A percentile compares a stretch with the other conserved stretches of the same genome.
phyloP scores from a whole-genome alignment of 2,329 filamentous ascomycete genomes.

The Beauveria caledonica region DNA sequence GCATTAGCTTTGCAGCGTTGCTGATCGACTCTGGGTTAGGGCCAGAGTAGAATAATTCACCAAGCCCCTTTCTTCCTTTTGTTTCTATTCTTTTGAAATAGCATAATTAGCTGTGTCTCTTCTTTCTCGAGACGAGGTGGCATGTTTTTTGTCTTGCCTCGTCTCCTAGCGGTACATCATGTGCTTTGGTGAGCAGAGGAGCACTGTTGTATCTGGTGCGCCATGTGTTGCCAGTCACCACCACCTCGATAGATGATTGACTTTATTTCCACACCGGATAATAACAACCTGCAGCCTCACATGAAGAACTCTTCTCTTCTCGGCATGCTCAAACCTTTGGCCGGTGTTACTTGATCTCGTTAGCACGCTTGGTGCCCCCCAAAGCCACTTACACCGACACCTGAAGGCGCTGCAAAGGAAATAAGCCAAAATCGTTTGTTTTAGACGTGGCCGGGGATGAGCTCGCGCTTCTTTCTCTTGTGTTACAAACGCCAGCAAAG shows the following conservation, averaged over 20 bases:
- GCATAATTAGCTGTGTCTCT: too few relatives aligned
- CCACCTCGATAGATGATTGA: not conserved
- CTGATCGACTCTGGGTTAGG: not conserved
- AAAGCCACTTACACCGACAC: not conserved
- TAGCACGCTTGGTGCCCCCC: not conserved
- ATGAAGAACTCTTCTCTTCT: not conserved
- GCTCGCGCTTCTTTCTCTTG: not conserved
- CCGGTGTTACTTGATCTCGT: too few relatives aligned
- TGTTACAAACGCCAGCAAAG: not conserved
- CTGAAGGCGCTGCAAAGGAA: not conserved
- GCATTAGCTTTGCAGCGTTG: slow-evolving; percentile 2
- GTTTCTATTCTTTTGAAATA: too few relatives aligned
- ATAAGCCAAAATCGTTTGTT: not conserved
- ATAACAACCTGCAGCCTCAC: not conserved
- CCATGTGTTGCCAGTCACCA: not conserved
- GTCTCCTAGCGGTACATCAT: not conserved
- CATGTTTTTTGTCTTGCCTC: not conserved
- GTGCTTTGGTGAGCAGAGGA: too few relatives aligned
- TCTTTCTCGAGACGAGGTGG: not conserved
- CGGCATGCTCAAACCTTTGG: not conserved
- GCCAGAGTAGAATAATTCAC: not conserved
- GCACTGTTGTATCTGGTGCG: not conserved
- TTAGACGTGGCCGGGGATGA: not conserved
- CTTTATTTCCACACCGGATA: not conserved
- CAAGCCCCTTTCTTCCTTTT: not conserved